phyloP scores from a whole-genome alignment of 257 asterid genomes.

The Echites panduratus region DNA sequence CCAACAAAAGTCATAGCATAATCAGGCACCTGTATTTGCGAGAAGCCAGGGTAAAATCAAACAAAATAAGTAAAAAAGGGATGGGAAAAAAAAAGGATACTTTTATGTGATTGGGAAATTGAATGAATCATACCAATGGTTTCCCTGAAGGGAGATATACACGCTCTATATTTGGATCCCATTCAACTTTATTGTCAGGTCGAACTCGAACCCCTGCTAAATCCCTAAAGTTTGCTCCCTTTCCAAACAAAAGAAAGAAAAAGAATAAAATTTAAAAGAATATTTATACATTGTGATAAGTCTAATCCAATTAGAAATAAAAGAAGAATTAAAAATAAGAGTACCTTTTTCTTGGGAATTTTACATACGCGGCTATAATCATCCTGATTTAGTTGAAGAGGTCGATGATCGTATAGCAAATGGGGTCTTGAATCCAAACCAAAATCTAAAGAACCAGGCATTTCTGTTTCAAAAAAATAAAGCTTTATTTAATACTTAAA shows the following conservation, averaged over 20 bases:
- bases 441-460: constrained; percentile 42
- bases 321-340: background rate
- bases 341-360: constrained; percentile 71
- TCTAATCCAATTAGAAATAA: background rate
- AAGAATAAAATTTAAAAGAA: too few species aligned
- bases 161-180: constrained; percentile 53
- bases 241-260: background rate
- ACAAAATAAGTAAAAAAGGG: background rate
- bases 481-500: background rate
- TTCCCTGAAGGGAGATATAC: constrained; percentile 54
- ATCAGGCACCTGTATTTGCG: constrained; percentile 62
- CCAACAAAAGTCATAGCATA: constrained; percentile 57
- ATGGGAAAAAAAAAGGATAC: background rate
- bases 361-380: constrained; percentile 60
- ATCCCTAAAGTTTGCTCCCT: constrained; percentile 87
- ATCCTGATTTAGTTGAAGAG: constrained; percentile 49
- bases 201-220: constrained; percentile 60
- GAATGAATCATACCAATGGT: constrained; percentile 53
- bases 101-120: background rate
- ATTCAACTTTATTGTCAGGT: constrained; percentile 53
- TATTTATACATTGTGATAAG: too few species aligned
- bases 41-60: background rate
- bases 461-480: constrained; percentile 31
- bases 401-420: constrained; percentile 61
- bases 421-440: constrained; percentile 18